phyloP scores from a whole-genome alignment of 768 basidiomycete species.

The Podaxis pistillaris region DNA sequence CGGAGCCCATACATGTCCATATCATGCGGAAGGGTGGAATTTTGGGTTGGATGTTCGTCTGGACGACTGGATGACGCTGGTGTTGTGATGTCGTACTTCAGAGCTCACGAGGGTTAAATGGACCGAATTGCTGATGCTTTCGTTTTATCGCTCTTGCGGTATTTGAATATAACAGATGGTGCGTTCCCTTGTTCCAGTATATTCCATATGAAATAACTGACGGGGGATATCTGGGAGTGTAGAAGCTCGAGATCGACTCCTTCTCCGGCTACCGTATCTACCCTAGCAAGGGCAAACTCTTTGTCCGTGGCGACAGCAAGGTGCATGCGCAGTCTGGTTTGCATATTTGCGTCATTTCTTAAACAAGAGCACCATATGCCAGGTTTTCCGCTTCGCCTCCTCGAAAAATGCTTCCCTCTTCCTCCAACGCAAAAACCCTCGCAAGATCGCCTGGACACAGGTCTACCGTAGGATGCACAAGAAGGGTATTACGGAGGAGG shows the following conservation, averaged over 20 bases:
- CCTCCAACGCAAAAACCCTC: slow-evolving; percentile 99
- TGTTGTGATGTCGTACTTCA: not conserved
- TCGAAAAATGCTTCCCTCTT: slow-evolving; percentile 97
- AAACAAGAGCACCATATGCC: slow-evolving; percentile 1
- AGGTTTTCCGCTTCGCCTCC: slow-evolving; percentile 94
- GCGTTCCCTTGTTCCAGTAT: slow-evolving; percentile 20
- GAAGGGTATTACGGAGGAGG: slow-evolving; percentile 99
- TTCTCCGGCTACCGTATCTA: slow-evolving; percentile 99
- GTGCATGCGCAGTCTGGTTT: slow-evolving; percentile 39
- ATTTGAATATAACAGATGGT: slow-evolving; percentile 36
- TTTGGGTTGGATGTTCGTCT: slow-evolving; percentile 41
- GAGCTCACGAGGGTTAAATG: not conserved
- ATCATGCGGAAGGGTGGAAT: slow-evolving; percentile 16
- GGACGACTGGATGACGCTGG: slow-evolving; percentile 34
- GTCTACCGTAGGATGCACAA: slow-evolving; percentile 98
- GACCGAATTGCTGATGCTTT: slow-evolving; percentile 16
- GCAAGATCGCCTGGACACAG: slow-evolving; percentile 98
- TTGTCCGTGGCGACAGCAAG: slow-evolving; percentile 96
- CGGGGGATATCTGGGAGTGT: slow-evolving; percentile 26
- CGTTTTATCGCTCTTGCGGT: slow-evolving; percentile 14
- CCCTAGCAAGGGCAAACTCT: slow-evolving; percentile 94
- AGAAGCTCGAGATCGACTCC: slow-evolving; percentile 99
- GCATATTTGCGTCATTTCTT: not conserved
- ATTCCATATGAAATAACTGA: not conserved
- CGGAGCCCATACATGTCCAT: not conserved